phyloP scores from a whole-genome alignment of 2,329 filamentous ascomycete species.

The Botrytis medusae region DNA sequence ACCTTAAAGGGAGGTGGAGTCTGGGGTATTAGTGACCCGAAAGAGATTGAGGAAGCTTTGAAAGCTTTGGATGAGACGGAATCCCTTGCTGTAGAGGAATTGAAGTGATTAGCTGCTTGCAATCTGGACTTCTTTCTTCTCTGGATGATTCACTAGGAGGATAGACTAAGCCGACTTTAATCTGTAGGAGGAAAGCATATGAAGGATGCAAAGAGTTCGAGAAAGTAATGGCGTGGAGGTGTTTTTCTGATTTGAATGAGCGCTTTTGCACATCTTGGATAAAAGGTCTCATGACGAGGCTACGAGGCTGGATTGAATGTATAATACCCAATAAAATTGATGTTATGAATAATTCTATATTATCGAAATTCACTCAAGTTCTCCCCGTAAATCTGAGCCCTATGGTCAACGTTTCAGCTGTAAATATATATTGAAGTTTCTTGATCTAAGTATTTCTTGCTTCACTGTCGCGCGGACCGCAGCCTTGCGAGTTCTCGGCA shows the following conservation, averaged over 20 bases:
- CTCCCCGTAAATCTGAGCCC: not conserved
- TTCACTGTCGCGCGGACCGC: not conserved
- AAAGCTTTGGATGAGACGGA: slow-evolving; percentile 65
- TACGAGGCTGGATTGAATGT: slow-evolving; percentile 25
- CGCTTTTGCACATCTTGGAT: not conserved
- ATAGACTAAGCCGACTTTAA: not conserved
- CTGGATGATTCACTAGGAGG: not conserved
- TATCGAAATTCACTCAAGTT: not conserved
- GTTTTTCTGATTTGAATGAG: not conserved
- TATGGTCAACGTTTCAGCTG: no score
- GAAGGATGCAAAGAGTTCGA: not conserved
- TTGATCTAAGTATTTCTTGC: not conserved
- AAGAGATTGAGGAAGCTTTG: slow-evolving; percentile 69
- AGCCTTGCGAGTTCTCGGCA: slow-evolving; percentile 11
- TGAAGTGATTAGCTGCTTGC: slow-evolving; percentile 14
- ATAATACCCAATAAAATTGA: not conserved
- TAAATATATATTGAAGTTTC: not conserved
- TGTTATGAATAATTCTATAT: not conserved
- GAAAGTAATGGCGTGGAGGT: not conserved
- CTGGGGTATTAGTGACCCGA: slow-evolving; percentile 84
- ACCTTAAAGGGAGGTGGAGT: slow-evolving; percentile 84
- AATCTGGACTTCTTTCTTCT: not conserved
- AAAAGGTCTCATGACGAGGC: slow-evolving; percentile 19
- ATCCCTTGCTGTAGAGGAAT: slow-evolving; percentile 36
- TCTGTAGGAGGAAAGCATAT: not conserved